Evolutionary conservation across 140 eudicot genomes (phyloP), one percentile per base, ranked within the genome.

Genomic region (Anethum foeniculum): DNA sequence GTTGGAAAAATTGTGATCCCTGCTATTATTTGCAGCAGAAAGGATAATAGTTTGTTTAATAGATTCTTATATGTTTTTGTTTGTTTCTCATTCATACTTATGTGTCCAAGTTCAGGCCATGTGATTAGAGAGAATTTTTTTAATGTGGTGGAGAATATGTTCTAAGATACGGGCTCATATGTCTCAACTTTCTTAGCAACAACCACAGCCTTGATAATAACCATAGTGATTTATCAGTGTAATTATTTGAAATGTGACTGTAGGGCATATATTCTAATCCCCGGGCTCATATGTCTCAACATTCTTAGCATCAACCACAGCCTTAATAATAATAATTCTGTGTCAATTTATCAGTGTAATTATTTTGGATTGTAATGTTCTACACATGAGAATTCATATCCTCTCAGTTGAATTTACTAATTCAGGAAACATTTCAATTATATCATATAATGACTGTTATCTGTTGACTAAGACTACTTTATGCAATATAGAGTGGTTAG

Each of bases 91-190:
- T 13, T 73, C 4, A 73, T 43, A 73, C 52, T 73, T 43, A 23
- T 73, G 77, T 73, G 56, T 12, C 77, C 54, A 39, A 43, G 77
- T 73, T 73, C 30, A 71, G 19, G 23, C 77, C 77, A n/a, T 73
- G 30, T 73, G 48, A 41, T 73, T 39, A n/a, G 34, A 23, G 48
- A 73, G 32, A 52, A 41, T 12, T 39, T 43, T 38, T 21, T 73
- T 73, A 19, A 36, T 39, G 48, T 44, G 78, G 19, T 44, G 46
- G 48, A 71, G 43, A 74, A 13, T n/a, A 23, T 43, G 25, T 41
- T 71, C 27, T 36, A 38, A 15, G 48, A 38, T 62, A 38, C 27
- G 13, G 25, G 47, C 27, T 71, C 23, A 16, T 15, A 14, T 6
- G 25, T 69, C 75, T 69, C 75, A 71, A 71, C 44, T 71, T 28